These are phyloP conservation scores for Immersiella caudata DNA, from an alignment of 495 filamentous ascomycete genomes.

Conservation along the genomic window DNA sequence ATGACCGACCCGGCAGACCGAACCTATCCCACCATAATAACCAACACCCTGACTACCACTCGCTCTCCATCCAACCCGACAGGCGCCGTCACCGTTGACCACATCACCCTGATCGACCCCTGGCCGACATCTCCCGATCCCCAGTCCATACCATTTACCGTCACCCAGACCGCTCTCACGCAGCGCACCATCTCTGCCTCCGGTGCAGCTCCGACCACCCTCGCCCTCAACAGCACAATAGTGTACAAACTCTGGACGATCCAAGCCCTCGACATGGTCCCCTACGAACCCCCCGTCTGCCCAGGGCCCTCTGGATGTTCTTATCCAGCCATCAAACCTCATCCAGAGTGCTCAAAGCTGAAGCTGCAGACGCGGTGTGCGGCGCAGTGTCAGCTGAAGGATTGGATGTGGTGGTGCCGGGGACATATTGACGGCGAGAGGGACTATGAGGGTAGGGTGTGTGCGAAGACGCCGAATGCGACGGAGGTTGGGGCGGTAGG, in stretches of 20 bases:
- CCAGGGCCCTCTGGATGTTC: slow-evolving; percentile 33
- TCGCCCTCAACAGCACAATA: slow-evolving; percentile 8
- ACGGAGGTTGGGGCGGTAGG: not conserved
- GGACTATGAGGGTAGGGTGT: slow-evolving; percentile 53
- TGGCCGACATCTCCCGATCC: slow-evolving; percentile 28
- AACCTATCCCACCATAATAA: slow-evolving; percentile 29
- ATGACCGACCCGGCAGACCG: slow-evolving; percentile 23
- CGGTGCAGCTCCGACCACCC: not conserved
- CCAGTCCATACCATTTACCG: slow-evolving; percentile 20
- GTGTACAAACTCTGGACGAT: slow-evolving; percentile 22
- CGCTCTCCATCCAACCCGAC: not conserved
- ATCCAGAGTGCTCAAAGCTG: slow-evolving; percentile 18
- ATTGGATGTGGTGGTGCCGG: slow-evolving; percentile 30
- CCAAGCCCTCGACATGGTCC: slow-evolving; percentile 28
- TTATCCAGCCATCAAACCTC: slow-evolving; percentile 24
- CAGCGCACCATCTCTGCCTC: slow-evolving; percentile 16
- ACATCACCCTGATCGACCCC: slow-evolving; percentile 25
- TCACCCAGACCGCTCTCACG: slow-evolving; percentile 16
- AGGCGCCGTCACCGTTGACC: slow-evolving; percentile 22
- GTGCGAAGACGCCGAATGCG: slow-evolving; percentile 23
- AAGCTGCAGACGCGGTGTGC: slow-evolving; percentile 24
- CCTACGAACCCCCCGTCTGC: slow-evolving; percentile 35
- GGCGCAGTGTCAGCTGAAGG: slow-evolving; percentile 27
- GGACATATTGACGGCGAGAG: not conserved
- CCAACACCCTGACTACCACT: slow-evolving; percentile 15